Evolutionary conservation across 768 basidiomycete genomes (phyloP).

Genomic region (Agaricus subrufescens): DNA sequence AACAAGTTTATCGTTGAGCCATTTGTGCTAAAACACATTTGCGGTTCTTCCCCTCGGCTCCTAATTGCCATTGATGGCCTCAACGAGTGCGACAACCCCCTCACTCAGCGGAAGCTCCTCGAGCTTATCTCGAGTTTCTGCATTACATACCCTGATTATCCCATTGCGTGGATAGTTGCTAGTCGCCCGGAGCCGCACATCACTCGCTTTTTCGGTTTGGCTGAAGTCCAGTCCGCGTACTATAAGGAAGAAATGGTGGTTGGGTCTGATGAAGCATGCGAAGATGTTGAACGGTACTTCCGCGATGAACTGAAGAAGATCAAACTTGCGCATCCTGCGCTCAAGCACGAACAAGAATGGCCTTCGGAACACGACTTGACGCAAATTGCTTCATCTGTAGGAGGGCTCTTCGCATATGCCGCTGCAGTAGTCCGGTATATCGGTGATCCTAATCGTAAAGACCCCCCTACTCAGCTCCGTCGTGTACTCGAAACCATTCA

Average conservation of each 20-base stretch:
- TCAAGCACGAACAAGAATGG: slow-evolving; percentile 10
- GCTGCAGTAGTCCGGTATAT: slow-evolving; percentile 18
- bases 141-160: not conserved
- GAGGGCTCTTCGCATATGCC: slow-evolving; percentile 21
- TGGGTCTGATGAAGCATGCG: not conserved
- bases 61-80: slow-evolving; percentile 11
- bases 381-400: slow-evolving; percentile 14
- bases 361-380: slow-evolving; percentile 11
- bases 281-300: slow-evolving; percentile 8
- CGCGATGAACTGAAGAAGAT: slow-evolving; percentile 11
- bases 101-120: slow-evolving; percentile 14
- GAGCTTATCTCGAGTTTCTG: not conserved
- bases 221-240: not conserved
- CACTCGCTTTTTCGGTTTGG: slow-evolving; percentile 1
- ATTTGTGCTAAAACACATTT: not conserved
- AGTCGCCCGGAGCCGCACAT: slow-evolving; percentile 24
- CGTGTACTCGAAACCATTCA: not conserved
- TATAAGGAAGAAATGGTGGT: not conserved
- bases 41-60: slow-evolving; percentile 10
- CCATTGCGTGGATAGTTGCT: slow-evolving; percentile 6
- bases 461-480: slow-evolving; percentile 2
- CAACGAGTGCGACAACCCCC: not conserved
- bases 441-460: slow-evolving; percentile 1
- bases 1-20: no score
- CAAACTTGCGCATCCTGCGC: not conserved